Evolutionary conservation across 2,329 filamentous ascomycete genomes (phyloP), one percentile per base, ranked within the genome.

Genomic region (Aureobasidium namibiae): DNA sequence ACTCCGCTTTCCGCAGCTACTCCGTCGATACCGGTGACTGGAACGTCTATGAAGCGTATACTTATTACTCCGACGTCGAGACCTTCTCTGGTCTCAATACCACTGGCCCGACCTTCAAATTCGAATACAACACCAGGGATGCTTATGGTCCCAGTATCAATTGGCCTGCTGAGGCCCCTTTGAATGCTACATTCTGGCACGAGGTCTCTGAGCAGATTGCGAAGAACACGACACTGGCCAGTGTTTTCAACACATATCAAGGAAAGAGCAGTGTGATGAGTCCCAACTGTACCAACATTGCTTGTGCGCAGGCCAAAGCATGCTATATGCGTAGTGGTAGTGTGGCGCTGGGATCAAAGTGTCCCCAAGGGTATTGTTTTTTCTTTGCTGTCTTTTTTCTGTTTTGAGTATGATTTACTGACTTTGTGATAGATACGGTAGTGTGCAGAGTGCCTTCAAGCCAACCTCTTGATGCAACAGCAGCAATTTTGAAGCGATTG

Each of bases 161-260:
- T 2, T 82, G 79, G 79, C 75, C 78, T 2, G 63, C 61, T 1
- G 65, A 73, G 45, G 80, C 77, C 0, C 81, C 81, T 3, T 68
- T 84, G 38, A 83, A 84, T 61, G 80, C 79, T 0, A 83, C 80
- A 0, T 84, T 83, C 67, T 84, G 81, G 82, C 80, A 84, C 61
- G 69, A 68, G 13, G 78, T 83, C 4, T 83, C 80, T 0, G 80
- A 81, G 63, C 79, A 77, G 1, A 83, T 83, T 80, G 79, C 81
- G 65, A 68, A 64, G 29, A 75, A 83, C 57, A 67, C 70, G 3
- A 73, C 65, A 2, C 71, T 85, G n/a, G 79, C 81, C 7, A 73
- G 68, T 36, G 66, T 70, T 39, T 78, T 80, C 59, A 83, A 82
- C 63, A 75, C 70, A 0, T 77, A 75, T 38, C 76, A 82, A 65